Evolutionary conservation across 2,329 filamentous ascomycete species (phyloP).

Genomic region (Drechslera avenae): DNA sequence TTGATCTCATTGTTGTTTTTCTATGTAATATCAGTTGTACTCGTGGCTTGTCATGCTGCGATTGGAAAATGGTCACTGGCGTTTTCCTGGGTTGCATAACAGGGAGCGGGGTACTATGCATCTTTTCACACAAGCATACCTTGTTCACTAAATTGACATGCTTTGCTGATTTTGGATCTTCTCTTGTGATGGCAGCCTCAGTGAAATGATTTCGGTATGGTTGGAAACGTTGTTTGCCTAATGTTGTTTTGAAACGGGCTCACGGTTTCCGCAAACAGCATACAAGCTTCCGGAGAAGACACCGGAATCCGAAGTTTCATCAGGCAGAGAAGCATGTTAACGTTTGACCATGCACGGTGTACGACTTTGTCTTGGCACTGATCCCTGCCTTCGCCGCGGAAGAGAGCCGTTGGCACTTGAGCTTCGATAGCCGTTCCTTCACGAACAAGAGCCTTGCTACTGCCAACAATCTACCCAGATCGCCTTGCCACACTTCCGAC

Average conservation of each 20-base stretch:
- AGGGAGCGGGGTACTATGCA: constrained; percentile 2
- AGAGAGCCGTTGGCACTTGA: constrained; percentile 20
- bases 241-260: not conserved
- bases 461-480: not conserved
- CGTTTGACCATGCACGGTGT: not conserved
- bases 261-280: not conserved
- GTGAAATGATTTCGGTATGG: not conserved
- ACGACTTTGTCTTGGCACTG: constrained; percentile 11
- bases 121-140: not conserved
- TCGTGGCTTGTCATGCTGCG: not conserved
- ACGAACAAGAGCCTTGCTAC: constrained; percentile 7
- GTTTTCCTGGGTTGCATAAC: constrained; percentile 20
- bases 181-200: not conserved
- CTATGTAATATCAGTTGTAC: constrained; percentile 38
- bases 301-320: not conserved
- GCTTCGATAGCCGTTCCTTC: constrained; percentile 11
- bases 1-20: constrained; percentile 3
- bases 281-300: constrained; percentile 1
- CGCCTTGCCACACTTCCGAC: not conserved
- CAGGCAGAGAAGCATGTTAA: too few relatives aligned
- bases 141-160: not conserved
- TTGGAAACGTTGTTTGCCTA: not conserved
- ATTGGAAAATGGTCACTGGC: constrained; percentile 19
- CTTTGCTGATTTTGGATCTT: too few relatives aligned
- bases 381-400: constrained; percentile 24